Percentiles rank a stretch among this genome's conserved stretches.
Evolutionary conservation across 1,139 yeast genomes (phyloP).

Genomic region (Lodderomyces beijingensis): DNA sequence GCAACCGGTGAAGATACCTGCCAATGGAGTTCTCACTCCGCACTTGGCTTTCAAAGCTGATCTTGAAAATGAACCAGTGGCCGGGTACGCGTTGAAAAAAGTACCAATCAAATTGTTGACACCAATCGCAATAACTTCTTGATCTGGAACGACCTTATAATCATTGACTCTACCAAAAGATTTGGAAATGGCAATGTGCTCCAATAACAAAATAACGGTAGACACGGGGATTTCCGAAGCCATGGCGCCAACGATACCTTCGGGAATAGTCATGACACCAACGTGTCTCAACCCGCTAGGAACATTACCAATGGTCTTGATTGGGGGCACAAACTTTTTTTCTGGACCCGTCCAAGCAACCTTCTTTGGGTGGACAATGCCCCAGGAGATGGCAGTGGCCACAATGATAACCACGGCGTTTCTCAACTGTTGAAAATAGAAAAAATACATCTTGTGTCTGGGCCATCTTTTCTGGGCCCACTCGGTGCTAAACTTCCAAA

Average conservation of each 20-base stretch:
- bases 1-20: slow-evolving; percentile 87
- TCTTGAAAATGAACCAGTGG: slow-evolving; percentile 94
- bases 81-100: slow-evolving; percentile 89
- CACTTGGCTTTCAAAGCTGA: slow-evolving; percentile 92
- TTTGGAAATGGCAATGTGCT: slow-evolving; percentile 90
- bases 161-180: slow-evolving; percentile 92
- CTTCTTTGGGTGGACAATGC: slow-evolving; percentile 63
- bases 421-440: slow-evolving; percentile 73
- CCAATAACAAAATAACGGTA: slow-evolving; percentile 73
- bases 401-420: slow-evolving; percentile 77
- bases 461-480: slow-evolving; percentile 66
- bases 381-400: slow-evolving; percentile 69
- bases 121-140: slow-evolving; percentile 92
- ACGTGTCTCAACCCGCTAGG: slow-evolving; percentile 79
- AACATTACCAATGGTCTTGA: slow-evolving; percentile 67
- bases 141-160: slow-evolving; percentile 87
- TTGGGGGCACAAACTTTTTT: slow-evolving; percentile 38
- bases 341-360: slow-evolving; percentile 44
- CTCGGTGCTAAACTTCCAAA: slow-evolving; percentile 57
- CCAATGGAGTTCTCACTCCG: slow-evolving; percentile 92
- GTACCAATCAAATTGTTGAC: slow-evolving; percentile 87
- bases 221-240: slow-evolving; percentile 85
- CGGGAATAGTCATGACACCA: slow-evolving; percentile 66
- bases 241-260: slow-evolving; percentile 55
- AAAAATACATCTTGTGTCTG: slow-evolving; percentile 50